Evolutionary conservation across 176 grass and related monocot genomes (phyloP).

Genomic region (Avena eriantha): DNA sequence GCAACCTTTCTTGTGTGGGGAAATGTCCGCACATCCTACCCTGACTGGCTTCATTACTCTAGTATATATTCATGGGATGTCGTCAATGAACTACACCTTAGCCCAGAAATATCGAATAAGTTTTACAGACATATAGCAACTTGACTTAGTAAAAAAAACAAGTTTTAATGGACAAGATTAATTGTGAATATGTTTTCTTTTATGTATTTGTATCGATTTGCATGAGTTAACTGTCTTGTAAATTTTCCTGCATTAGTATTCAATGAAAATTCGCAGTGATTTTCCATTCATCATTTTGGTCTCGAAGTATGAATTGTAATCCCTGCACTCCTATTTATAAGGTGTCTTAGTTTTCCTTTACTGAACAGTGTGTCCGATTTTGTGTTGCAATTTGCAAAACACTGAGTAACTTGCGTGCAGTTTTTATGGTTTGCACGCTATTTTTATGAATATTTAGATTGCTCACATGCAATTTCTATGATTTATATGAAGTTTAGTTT

Average conservation of each 20-base stretch:
- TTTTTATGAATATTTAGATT: too few relatives aligned
- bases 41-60: not conserved
- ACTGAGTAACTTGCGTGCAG: too few relatives aligned
- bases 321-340: not conserved
- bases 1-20: not conserved
- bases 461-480: too few relatives aligned
- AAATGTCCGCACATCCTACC: not conserved
- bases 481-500: too few relatives aligned
- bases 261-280: too few relatives aligned
- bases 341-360: too few relatives aligned
- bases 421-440: too few relatives aligned
- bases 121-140: constrained; percentile 3
- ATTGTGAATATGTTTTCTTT: constrained; percentile 2
- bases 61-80: not conserved
- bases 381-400: too few relatives aligned
- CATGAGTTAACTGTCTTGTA: not conserved
- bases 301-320: not conserved
- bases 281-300: not conserved
- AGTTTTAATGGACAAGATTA: not conserved
- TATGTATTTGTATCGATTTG: not conserved
- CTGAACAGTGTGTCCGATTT: too few relatives aligned
- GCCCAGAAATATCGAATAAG: not conserved
- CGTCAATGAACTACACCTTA: not conserved
- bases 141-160: not conserved
- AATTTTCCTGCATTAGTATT: not conserved